Evolutionary conservation across 2,329 filamentous ascomycete genomes (phyloP).

Genomic region (Aspergillus cejpii): DNA sequence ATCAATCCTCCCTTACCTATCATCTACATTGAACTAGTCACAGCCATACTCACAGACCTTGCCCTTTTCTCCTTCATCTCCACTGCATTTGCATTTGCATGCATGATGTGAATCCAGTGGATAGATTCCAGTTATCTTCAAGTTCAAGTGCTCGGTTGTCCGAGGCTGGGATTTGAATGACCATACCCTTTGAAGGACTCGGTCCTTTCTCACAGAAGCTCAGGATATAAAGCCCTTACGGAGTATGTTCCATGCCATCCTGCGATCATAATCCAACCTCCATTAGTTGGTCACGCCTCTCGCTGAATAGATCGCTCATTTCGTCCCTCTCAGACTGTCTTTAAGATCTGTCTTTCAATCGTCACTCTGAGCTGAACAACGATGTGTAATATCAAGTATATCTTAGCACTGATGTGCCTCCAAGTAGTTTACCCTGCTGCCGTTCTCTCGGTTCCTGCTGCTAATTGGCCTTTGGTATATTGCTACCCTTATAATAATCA

Average conservation of each 20-base stretch:
- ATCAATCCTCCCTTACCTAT: constrained; percentile 1
- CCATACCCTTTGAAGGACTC: neutral
- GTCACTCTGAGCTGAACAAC: neutral
- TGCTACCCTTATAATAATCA: constrained; percentile 5
- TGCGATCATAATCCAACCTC: constrained; percentile 4
- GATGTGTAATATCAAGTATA: constrained; percentile 23
- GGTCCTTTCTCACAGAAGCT: neutral
- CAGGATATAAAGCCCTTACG: no score
- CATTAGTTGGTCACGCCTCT: constrained; percentile 1
- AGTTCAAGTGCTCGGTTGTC: constrained; percentile 6
- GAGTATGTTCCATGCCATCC: no score
- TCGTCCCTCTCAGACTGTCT: neutral
- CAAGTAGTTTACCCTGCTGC: constrained; percentile 24
- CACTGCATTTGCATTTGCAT: neutral
- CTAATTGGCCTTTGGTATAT: constrained; percentile 4
- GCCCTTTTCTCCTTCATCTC: neutral
- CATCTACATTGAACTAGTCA: constrained; percentile 3
- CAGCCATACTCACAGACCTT: constrained; percentile 2
- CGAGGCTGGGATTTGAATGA: constrained; percentile 2
- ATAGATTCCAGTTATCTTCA: no score
- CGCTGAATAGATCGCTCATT: neutral
- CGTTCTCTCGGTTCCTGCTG: constrained; percentile 26
- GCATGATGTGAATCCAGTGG: neutral
- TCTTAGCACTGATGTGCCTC: constrained; percentile 28
- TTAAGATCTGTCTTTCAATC: constrained; percentile 2